Percentiles rank a stretch among this genome's conserved stretches.
phyloP scores from a whole-genome alignment of 2,329 filamentous ascomycete species.

The Hypoxylon sp. region DNA sequence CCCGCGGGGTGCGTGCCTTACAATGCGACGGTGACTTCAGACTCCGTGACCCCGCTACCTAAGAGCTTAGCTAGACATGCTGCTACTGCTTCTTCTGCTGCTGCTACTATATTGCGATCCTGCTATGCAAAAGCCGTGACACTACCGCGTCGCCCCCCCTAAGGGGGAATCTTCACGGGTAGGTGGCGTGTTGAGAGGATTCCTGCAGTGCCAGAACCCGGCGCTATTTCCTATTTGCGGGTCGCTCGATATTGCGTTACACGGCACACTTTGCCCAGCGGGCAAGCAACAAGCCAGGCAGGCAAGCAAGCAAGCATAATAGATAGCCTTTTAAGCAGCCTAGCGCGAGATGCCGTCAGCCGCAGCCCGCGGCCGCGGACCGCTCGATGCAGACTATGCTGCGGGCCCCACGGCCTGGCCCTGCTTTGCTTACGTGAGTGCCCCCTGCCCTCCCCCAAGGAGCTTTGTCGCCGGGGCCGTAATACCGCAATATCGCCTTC shows the following conservation, averaged over 20 bases:
- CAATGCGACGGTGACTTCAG: constrained; percentile 35
- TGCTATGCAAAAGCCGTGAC: constrained; percentile 7
- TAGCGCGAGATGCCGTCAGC: constrained; percentile 25
- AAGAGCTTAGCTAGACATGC: constrained; percentile 5
- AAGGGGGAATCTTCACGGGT: constrained; percentile 4
- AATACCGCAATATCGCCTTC: neutral
- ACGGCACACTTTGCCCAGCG: constrained; percentile 25
- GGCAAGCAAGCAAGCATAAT: constrained; percentile 7
- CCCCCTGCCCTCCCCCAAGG: neutral
- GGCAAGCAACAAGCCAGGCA: no score
- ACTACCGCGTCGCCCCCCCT: neutral
- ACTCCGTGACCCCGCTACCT: constrained; percentile 25
- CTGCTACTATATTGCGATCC: neutral
- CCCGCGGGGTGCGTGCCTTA: constrained; percentile 39
- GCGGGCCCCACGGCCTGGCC: constrained; percentile 1
- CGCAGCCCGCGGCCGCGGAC: constrained; percentile 31
- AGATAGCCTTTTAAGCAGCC: constrained; percentile 10
- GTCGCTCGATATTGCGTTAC: constrained; percentile 36
- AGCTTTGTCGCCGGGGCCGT: neutral
- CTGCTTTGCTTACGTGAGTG: constrained; percentile 12
- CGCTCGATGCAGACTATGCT: constrained; percentile 2
- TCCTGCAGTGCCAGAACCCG: constrained; percentile 39
- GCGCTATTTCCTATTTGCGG: constrained; percentile 39
- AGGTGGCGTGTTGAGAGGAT: constrained; percentile 34
- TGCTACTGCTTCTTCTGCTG: neutral